These are phyloP conservation scores for Starmera amethionina DNA, from an alignment of 805 yeast genomes.

Conservation along the genomic window DNA sequence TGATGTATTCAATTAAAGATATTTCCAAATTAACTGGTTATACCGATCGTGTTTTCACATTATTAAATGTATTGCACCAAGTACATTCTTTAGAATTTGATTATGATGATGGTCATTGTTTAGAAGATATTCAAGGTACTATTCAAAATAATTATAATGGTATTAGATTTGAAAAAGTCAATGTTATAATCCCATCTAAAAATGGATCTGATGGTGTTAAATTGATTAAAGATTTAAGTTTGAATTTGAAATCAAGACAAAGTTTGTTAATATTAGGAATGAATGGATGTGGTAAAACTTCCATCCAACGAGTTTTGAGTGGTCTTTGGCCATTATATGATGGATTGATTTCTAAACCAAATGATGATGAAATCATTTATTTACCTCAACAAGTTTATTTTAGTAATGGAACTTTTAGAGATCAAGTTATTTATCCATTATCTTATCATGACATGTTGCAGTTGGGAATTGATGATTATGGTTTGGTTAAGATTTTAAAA, in stretches of 20 bases:
- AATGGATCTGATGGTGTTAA: conserved; percentile 53
- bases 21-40: conserved; percentile 85
- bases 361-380: conserved; percentile 56
- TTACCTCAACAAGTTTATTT: conserved; percentile 86
- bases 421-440: conserved; percentile 83
- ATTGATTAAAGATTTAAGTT: conserved; percentile 50
- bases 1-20: conserved; percentile 92
- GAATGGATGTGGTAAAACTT: conserved; percentile 85
- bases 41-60: conserved; percentile 73
- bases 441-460: conserved; percentile 69
- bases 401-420: conserved; percentile 74
- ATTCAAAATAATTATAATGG: conserved; percentile 70
- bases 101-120: conserved; percentile 28
- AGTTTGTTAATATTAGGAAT: conserved; percentile 76
- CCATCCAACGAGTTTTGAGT: conserved; percentile 73
- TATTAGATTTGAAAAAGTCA: conserved; percentile 73
- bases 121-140: conserved; percentile 64
- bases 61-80: conserved; percentile 70
- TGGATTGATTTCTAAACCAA: conserved; percentile 77
- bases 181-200: conserved; percentile 67
- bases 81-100: conserved; percentile 52
- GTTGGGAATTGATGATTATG: conserved; percentile 60
- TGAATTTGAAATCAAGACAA: conserved; percentile 40
- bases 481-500: conserved; percentile 53
- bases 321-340: conserved; percentile 87